Evolutionary conservation across 2,329 filamentous ascomycete species (phyloP), one percentile per base, ranked within the genome.

Genomic region (Cladosporium sp.): DNA sequence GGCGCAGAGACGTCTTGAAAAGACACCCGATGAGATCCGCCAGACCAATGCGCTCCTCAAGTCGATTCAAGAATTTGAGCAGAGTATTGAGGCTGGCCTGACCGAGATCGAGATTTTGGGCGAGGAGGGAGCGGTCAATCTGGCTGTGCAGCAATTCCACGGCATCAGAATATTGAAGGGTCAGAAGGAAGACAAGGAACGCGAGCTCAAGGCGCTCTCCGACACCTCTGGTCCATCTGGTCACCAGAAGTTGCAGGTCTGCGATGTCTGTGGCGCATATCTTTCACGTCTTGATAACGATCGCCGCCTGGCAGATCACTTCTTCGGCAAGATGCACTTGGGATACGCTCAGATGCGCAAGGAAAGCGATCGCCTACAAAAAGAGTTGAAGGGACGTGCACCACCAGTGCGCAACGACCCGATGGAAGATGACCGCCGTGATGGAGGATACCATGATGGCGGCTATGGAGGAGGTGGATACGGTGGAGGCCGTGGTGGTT

Each of bases 241-340:
- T 21, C 95, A 99, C 79, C 95, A 99, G 82, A 99, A 99, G 79
- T 84, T 99, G 49, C 95, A 99, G 78, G 95, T 99, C 57, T 99
- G 95, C 84, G 95, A 99, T 79, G 95, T 98, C 0, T 99, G 95
- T 78, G 95, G 95, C 69, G 95, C 95, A 6, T 99, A 98, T 78
- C 85, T 99, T 44, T 93, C 89, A 69, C 84, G 95, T 26, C 85
- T 99, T 36, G 95, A 99, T 77, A 99, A 99, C 76, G 95, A 99
- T 78, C 87, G 95, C 41, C 86, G 95, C 34, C 79, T 99, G 75
- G 95, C 95, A 24, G 95, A 99, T 77, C 95, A 99, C 78, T 99
- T 99, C 77, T 98, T 97, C 79, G 95, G 95, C 26, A 99, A 99
- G 84, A 99, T 99, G 95, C 95, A 99, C 76, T 82, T 99, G 66